A percentile compares a stretch with the other conserved stretches of the same genome.
phyloP scores from a whole-genome alignment of 768 basidiomycete genomes.

The Mycena leptocephala region DNA sequence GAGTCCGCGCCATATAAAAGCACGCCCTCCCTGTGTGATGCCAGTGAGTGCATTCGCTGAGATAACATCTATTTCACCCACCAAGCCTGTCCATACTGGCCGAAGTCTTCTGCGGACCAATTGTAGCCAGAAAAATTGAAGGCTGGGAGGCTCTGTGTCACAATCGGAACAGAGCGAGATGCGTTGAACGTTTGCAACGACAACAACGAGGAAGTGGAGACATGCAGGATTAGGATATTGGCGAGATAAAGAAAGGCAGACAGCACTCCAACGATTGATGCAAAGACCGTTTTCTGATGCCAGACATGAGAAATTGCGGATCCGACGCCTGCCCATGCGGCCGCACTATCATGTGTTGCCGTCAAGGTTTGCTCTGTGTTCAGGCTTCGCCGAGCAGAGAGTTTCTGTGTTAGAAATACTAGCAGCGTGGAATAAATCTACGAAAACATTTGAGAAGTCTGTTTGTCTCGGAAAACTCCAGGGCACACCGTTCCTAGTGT shows the following conservation, averaged over 20 bases:
- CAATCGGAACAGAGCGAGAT: too few species aligned
- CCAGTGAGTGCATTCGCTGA: background rate
- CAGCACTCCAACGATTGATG: too few species aligned
- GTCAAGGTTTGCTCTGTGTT: too few species aligned
- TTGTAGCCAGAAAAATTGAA: background rate
- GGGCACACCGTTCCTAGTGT: too few species aligned
- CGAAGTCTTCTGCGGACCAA: background rate
- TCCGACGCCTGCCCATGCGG: background rate
- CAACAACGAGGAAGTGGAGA: too few species aligned
- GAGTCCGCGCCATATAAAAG: background rate
- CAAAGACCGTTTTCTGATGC: too few species aligned
- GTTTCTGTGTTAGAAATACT: too few species aligned
- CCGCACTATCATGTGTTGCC: background rate
- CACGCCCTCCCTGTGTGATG: background rate
- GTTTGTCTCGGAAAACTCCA: background rate
- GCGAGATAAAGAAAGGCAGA: too few species aligned
- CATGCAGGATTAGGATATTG: background rate
- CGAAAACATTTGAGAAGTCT: background rate
- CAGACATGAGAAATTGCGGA: background rate
- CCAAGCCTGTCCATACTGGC: background rate
- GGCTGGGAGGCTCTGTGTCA: background rate
- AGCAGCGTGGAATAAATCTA: background rate
- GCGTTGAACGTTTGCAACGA: too few species aligned
- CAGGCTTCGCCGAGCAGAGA: too few species aligned
- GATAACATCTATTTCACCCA: background rate